Percentiles rank a stretch among this genome's conserved stretches.
phyloP scores from a whole-genome alignment of 139 green algal genomes.

The Chlorella sp. region DNA sequence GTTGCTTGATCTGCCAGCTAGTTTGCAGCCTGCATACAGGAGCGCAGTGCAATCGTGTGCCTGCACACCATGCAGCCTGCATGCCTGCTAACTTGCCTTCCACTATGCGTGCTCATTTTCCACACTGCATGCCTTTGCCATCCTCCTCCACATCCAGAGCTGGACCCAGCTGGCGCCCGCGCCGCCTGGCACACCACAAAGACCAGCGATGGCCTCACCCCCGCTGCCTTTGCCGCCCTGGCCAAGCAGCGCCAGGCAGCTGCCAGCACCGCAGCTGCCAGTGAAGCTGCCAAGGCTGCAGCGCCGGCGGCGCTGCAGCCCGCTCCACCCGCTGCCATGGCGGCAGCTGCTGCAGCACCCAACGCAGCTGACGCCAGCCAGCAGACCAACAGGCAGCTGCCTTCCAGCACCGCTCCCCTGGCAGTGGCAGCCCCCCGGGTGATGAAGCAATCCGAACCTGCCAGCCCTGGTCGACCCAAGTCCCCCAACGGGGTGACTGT shows the following conservation, averaged over 20 bases:
- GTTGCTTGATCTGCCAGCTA: too few species aligned
- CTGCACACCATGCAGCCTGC: too few species aligned
- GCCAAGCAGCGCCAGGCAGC: not conserved
- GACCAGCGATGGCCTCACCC: constrained; percentile 10
- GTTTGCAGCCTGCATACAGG: too few species aligned
- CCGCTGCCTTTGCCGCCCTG: constrained; percentile 10
- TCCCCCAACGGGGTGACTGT: too few species aligned
- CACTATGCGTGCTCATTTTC: too few species aligned
- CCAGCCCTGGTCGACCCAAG: too few species aligned
- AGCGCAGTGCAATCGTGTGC: too few species aligned
- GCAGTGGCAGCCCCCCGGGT: not conserved
- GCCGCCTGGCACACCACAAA: not conserved
- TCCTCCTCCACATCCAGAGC: not conserved
- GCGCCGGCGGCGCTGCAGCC: not conserved
- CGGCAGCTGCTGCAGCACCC: not conserved
- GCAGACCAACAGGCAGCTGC: not conserved
- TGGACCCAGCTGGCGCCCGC: not conserved
- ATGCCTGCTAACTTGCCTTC: too few species aligned
- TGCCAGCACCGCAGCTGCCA: not conserved
- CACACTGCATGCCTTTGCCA: too few species aligned
- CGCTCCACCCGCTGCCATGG: not conserved
- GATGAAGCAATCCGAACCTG: too few species aligned
- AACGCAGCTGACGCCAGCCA: not conserved
- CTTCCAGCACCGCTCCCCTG: not conserved
- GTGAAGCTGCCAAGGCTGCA: not conserved